phyloP scores from a whole-genome alignment of 2,329 filamentous ascomycete genomes.

The Tolypocladium ovalisporum region DNA sequence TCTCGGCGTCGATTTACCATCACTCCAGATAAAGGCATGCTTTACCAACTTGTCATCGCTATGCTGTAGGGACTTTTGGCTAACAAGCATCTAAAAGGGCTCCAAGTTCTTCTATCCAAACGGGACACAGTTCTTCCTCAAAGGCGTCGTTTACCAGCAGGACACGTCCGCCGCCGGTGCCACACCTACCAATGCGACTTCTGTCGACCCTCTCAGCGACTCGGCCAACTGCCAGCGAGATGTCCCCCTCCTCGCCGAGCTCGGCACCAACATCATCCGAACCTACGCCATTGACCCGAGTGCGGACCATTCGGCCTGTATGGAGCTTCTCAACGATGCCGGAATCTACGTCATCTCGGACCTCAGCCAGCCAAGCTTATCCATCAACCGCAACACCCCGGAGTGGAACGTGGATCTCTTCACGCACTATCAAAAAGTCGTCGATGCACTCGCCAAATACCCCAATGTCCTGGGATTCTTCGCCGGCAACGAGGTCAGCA shows the following conservation, averaged over 20 bases:
- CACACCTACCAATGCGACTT: constrained; percentile 36
- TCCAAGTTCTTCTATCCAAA: constrained; percentile 85
- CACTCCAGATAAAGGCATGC: constrained; percentile 58
- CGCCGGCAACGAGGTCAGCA: constrained; percentile 94
- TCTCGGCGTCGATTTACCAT: constrained; percentile 35
- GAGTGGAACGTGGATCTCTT: constrained; percentile 72
- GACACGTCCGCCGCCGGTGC: constrained; percentile 49
- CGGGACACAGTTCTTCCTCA: constrained; percentile 62
- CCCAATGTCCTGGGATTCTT: constrained; percentile 95
- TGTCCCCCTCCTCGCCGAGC: constrained; percentile 65
- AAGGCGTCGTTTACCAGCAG: constrained; percentile 92
- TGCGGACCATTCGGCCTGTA: constrained; percentile 70
- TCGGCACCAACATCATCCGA: constrained; percentile 86
- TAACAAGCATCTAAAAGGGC: constrained; percentile 33
- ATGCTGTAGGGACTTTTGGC: not conserved
- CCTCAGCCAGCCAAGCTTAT: constrained; percentile 67
- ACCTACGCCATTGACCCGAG: constrained; percentile 86
- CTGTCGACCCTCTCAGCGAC: constrained; percentile 76
- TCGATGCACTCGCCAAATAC: constrained; percentile 75
- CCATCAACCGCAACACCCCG: constrained; percentile 78
- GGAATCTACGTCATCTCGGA: constrained; percentile 96
- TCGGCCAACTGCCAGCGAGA: constrained; percentile 66
- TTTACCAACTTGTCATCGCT: no score
- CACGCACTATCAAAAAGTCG: constrained; percentile 69
- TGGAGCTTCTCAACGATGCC: constrained; percentile 68